Base-by-base conservation (phyloP, 495 filamentous ascomycete species). In the Penicillium diatomitis region DNA sequence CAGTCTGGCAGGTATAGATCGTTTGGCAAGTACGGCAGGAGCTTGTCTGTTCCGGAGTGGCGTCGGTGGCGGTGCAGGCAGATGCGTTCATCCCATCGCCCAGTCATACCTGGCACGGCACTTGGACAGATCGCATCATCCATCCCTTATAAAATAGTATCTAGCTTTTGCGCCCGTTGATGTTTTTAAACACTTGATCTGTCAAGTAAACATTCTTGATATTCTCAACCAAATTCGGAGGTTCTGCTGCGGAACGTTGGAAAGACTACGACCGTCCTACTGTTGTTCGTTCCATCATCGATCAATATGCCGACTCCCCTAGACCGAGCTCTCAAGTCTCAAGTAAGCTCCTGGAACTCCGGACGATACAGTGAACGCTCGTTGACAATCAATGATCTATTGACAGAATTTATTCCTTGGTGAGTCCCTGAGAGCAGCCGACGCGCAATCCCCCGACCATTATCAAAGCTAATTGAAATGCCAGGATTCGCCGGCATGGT, bases 301-400 rank as follows among this genome's bases (percentile, higher is more conserved):
- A 32, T 39, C 61, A 66, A 53, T 32, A 71, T 71, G 85, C 84
- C 85, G 42, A 92, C 87, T 49, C 80, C 79, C 40, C 69, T 92
- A 7, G 87, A 92, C 64, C 80, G 77, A 64, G 84, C 83, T n/a
- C 65, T 92, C 66, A 83, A 78, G 50, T 91, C 87, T 37, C 86
- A 82, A 72, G 87, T 90, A 74, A 57, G 63, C 61, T 27, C 34
- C 48, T 9, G 20, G 20, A 20, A 20, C 47, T 37, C 10, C 42
- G 6, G 8, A 28, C 8, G n/a, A 50, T 11, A 10, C 2, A 42
- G n/a, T 10, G 11, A 52, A 27, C 34, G 45, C 52, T 50, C 37
- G 45, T 57, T 51, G 47, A 53, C 47, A 39, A 34, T 50, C 20
- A 20, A 20, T 20, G 20, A 20, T 20, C 20, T 20, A 20, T 20